Base-by-base conservation (phyloP, 257 asterid genomes). In the Echites panduratus region DNA sequence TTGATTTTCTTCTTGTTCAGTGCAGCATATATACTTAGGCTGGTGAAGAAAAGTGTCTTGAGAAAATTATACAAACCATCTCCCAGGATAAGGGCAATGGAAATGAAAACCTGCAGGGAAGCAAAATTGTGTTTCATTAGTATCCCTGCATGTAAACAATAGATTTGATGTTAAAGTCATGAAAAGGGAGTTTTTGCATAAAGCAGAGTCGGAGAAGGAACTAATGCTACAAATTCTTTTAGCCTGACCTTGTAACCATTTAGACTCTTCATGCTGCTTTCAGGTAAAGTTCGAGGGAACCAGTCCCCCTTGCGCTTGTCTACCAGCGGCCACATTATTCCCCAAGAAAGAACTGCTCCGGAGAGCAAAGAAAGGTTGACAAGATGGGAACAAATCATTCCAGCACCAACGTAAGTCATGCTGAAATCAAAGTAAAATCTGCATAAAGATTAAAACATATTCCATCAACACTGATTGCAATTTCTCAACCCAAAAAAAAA, bases 11-110 rank as follows among this genome's bases (percentile, higher is more conserved):
- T 84, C 76, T 79, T 84, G 70, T 82, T 85, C 85, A 80, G 63
- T 5, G 88, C 78, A 52, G 77, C 64, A 52, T 76, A 83, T 85
- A 90, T 81, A 83, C 83, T 87, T 77, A 77, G 72, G 70, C 74
- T 66, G 9, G 94, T 88, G 73, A 86, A 79, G 73, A 84, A 22
- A 50, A 92, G 54, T 19, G 90, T 89, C 90, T 87, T 92, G 73
- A 79, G 66, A 76, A 92, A 92, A 80, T 92, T 86, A 85, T 92
- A 90, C 50, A 90, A 87, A 12, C 98, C 98, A 50, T 92, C 97
- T 4, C 98, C 98, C 26, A 92, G 86, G 66, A 92, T 85, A 22
- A 92, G 95, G 56, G 96, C 87, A 26, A 92, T 90, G 41, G 98
- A 84, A 71, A 92, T 82, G 73, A 92, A 92, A 70, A 92, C 96